Conservation (phyloP, 345 rosid species). For the Citrus medica region DNA sequence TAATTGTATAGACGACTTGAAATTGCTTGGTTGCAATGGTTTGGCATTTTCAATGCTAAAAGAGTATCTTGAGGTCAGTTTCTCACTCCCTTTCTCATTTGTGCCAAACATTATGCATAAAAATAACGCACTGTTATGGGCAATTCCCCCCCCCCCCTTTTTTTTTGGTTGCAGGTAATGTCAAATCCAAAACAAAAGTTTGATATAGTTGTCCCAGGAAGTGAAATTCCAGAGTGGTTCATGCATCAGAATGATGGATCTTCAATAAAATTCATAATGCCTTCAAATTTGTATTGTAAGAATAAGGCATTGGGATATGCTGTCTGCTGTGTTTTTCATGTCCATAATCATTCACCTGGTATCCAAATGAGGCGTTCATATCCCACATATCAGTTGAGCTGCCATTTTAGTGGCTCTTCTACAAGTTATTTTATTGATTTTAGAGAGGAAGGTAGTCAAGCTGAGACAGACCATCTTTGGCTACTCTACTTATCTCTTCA, state of each 20-base stretch:
- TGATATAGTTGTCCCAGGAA: not conserved
- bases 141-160: not conserved
- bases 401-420: no score
- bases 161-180: not conserved
- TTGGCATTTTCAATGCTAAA: not conserved
- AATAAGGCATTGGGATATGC: not conserved
- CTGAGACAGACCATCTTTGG: not conserved
- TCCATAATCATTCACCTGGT: not conserved
- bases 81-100: not conserved
- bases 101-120: not conserved
- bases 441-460: not conserved
- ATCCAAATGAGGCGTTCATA: not conserved
- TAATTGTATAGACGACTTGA: slow-evolving; percentile 11
- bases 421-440: no score
- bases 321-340: not conserved
- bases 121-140: not conserved
- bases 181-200: no score
- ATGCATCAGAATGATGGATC: not conserved
- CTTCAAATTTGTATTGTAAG: not conserved
- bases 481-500: not conserved
- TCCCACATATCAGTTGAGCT: no score
- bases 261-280: not conserved
- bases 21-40: not conserved
- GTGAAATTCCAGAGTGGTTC: slow-evolving; percentile 16
- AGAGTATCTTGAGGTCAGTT: not conserved